Conservation (phyloP, 768 basidiomycete species). For the Rhodocollybia butyracea region DNA sequence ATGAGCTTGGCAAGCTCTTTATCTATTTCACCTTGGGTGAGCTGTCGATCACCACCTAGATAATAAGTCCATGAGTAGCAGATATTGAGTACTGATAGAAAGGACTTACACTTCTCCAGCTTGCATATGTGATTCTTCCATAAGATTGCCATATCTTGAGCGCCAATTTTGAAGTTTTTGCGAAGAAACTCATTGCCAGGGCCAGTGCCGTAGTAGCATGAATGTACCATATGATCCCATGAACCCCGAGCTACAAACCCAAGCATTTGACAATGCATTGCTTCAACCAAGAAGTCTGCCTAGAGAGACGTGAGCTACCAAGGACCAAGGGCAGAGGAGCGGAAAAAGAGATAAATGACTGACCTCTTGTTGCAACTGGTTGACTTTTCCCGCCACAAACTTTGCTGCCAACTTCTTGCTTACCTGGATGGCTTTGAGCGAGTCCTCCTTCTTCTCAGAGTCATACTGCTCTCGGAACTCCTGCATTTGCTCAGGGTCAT, state of each 20-base stretch:
- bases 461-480: background rate
- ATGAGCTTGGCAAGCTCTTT: background rate
- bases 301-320: background rate
- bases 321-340: background rate
- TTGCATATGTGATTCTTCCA: background rate
- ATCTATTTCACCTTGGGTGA: background rate
- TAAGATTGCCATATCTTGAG: background rate
- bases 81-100: background rate
- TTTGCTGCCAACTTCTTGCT: background rate
- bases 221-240: background rate
- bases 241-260: background rate
- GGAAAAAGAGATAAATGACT: background rate
- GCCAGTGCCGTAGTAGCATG: background rate
- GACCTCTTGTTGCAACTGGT: background rate
- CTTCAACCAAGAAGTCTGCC: background rate
- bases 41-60: background rate
- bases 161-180: background rate
- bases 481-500: background rate
- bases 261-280: slow-evolving; percentile 10
- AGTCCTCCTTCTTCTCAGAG: background rate
- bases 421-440: background rate
- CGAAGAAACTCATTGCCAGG: background rate
- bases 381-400: background rate
- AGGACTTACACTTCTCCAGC: background rate
- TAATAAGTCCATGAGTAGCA: background rate